A percentile compares a stretch with the other conserved stretches of the same genome.
These are phyloP conservation scores for Rhizophora mangle DNA, from an alignment of 345 rosid genomes.

Conservation along the genomic window DNA sequence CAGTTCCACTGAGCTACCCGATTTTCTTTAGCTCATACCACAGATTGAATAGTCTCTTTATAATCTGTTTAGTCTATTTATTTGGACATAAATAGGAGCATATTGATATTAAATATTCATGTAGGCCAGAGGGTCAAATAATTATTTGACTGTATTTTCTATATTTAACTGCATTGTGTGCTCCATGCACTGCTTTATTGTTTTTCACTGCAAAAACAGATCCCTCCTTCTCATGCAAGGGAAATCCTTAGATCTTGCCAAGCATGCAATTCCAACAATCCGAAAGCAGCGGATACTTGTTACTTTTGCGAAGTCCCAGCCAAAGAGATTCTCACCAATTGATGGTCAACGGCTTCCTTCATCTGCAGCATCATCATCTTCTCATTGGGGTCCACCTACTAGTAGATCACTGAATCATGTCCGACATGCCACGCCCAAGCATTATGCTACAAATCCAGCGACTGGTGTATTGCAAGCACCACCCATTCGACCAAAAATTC, in stretches of 20 bases:
- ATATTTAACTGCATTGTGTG: not conserved
- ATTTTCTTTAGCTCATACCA: too few relatives aligned
- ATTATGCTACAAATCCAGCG: constrained; percentile 37
- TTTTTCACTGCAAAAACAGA: constrained; percentile 34
- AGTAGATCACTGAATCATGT: constrained; percentile 51
- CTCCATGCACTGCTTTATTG: not conserved
- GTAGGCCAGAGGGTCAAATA: too few relatives aligned
- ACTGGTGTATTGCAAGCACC: constrained; percentile 54
- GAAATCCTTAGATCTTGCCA: constrained; percentile 68
- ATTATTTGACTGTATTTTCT: not conserved
- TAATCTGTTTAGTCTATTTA: too few relatives aligned
- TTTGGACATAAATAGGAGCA: too few relatives aligned
- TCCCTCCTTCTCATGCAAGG: constrained; percentile 75
- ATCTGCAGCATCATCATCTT: constrained; percentile 26
- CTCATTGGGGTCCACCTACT: constrained; percentile 62
- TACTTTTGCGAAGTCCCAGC: constrained; percentile 69
- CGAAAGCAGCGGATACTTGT: constrained; percentile 72
- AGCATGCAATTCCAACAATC: constrained; percentile 62
- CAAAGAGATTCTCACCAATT: constrained; percentile 35
- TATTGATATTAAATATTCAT: too few relatives aligned
- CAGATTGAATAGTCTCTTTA: too few relatives aligned
- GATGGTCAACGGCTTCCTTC: constrained; percentile 41
- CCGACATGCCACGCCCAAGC: constrained; percentile 57
- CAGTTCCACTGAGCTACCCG: too few relatives aligned
- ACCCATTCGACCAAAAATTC: constrained; percentile 51